These are phyloP conservation scores for Sarocladium brachiariae DNA, from an alignment of 2,329 filamentous ascomycete genomes.

Conservation along the genomic window DNA sequence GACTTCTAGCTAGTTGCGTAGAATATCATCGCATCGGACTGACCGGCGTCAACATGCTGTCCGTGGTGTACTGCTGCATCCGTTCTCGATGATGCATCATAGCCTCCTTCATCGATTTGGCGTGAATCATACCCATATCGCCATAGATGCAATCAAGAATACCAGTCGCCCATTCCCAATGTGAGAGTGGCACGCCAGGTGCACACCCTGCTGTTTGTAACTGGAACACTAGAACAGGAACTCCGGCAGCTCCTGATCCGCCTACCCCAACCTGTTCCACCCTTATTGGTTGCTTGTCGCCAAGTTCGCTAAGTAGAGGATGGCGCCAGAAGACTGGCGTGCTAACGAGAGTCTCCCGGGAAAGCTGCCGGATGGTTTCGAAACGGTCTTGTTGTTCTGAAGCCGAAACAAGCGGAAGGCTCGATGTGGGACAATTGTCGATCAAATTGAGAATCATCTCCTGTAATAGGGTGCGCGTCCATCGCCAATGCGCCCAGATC, in stretches of 20 bases:
- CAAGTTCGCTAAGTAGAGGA: conserved; percentile 23
- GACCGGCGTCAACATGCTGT: conserved; percentile 1
- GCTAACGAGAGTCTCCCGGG: conserved; percentile 38
- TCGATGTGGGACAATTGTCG: conserved; percentile 31
- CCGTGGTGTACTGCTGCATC: neutral
- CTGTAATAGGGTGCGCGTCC: conserved; percentile 46
- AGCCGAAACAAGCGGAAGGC: conserved; percentile 23
- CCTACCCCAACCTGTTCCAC: conserved; percentile 30
- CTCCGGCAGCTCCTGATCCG: conserved; percentile 39
- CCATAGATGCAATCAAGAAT: conserved; percentile 42
- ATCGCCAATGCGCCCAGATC: conserved; percentile 54
- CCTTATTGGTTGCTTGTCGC: conserved; percentile 28
- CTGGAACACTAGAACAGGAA: conserved; percentile 43
- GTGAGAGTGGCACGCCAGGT: conserved; percentile 33
- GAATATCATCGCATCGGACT: neutral
- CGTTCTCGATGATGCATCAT: conserved; percentile 25
- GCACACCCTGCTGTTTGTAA: conserved; percentile 40
- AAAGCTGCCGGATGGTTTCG: conserved; percentile 28
- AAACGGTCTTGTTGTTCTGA: conserved; percentile 25
- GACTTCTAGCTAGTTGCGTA: neutral
- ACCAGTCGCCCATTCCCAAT: conserved; percentile 38
- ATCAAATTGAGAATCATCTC: conserved; percentile 39
- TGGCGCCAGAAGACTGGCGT: conserved; percentile 46
- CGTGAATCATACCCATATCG: conserved; percentile 45
- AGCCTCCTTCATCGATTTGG: conserved; percentile 34